Conservation (phyloP, 441 rosid species). For the Gossypium laxum region DNA sequence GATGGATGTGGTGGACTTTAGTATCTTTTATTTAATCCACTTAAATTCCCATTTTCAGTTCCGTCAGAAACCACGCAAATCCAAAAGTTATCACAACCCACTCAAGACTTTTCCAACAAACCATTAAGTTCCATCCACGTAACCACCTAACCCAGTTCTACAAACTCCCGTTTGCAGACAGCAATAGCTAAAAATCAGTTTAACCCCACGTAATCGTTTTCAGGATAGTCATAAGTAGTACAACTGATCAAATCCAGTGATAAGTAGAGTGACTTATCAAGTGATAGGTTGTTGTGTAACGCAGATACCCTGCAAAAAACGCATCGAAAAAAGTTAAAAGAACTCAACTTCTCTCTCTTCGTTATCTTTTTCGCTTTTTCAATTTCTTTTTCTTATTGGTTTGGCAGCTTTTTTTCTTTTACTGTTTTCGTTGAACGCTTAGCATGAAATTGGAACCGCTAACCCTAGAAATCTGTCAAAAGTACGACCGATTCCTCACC, state of each 20-base stretch:
- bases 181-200: not conserved
- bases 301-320: conserved; percentile 22
- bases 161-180: not conserved
- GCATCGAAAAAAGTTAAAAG: conserved; percentile 29
- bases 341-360: conserved; percentile 26
- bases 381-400: not conserved
- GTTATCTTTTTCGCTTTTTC: conserved; percentile 14
- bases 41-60: conserved; percentile 24
- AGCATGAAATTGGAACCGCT: conserved; percentile 28
- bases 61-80: conserved; percentile 21
- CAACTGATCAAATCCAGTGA: rapidly evolving
- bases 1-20: conserved; percentile 25
- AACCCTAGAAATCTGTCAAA: conserved; percentile 33
- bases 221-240: rapidly evolving
- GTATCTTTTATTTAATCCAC: conserved; percentile 21
- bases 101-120: rapidly evolving
- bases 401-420: conserved; percentile 21
- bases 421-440: conserved; percentile 27
- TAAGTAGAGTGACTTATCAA: rapidly evolving
- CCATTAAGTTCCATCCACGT: conserved; percentile 2
- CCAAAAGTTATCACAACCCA: not conserved
- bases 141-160: not conserved
- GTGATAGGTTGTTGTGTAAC: conserved; percentile 20
- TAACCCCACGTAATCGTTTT: not conserved
- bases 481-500: conserved; percentile 11